Conservation (phyloP, 192 early-diverging fungal genomes). For the Rhizoclosmatium sp. region DNA sequence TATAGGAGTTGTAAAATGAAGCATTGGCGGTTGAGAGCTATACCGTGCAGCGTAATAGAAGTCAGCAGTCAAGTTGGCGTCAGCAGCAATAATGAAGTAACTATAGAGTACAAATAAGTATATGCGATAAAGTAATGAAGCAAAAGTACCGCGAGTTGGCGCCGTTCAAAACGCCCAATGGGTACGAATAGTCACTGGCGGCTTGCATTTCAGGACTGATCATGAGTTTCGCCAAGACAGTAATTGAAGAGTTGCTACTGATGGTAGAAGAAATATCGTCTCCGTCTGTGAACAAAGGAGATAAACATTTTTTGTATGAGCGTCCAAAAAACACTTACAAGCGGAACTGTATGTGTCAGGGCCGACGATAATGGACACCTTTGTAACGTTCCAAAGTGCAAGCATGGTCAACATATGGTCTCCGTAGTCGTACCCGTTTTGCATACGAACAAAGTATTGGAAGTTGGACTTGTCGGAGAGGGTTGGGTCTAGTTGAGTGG, state of each 20-base stretch:
- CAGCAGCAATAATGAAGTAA: conserved; percentile 33
- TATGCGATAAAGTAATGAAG: neutral
- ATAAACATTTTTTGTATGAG: neutral
- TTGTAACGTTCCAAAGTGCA: conserved; percentile 23
- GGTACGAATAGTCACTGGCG: conserved; percentile 33
- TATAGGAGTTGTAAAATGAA: neutral
- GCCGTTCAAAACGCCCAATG: conserved; percentile 17
- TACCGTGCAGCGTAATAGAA: conserved; percentile 25
- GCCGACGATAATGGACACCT: conserved; percentile 24
- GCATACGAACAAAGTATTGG: conserved; percentile 33
- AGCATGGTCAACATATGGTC: conserved; percentile 24
- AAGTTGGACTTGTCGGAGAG: conserved; percentile 38
- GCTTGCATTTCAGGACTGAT: conserved; percentile 26
- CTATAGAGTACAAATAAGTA: neutral
- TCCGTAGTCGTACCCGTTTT: conserved; percentile 29
- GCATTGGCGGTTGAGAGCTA: neutral
- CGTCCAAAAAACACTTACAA: conserved; percentile 3
- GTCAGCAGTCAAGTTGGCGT: conserved; percentile 21
- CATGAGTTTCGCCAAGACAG: conserved; percentile 30
- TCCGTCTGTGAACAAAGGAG: conserved; percentile 13
- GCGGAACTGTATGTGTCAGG: conserved; percentile 27
- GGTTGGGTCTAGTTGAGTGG: conserved; percentile 18
- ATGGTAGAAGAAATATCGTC: conserved; percentile 31
- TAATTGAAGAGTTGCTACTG: conserved; percentile 12
- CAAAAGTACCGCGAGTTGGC: conserved; percentile 7